Evolutionary conservation across 306 rosid genomes (phyloP), one percentile per base, ranked within the genome.

Genomic region (Prinsepia uniflora): DNA sequence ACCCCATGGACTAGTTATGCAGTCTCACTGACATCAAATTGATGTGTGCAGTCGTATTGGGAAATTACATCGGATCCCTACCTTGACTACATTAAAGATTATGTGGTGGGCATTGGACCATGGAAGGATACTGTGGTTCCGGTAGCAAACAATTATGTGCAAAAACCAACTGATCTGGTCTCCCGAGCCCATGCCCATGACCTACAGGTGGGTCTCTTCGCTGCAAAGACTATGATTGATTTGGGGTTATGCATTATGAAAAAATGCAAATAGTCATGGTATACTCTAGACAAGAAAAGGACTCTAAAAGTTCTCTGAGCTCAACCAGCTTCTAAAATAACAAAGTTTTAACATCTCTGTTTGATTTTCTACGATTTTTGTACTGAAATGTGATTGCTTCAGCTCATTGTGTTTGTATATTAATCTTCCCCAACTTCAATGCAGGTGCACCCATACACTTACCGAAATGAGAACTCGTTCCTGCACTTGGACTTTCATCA

Each of bases 391-490:
- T 10, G 47, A 61, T 17, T 39, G 47, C 66, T 17, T 17, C 14
- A 61, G 66, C 39, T 39, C 5, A 24, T 24, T 2, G 44, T 39
- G 4, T 42, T n/a, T 24, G 41, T 69, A 55, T 67, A 39, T 17
- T 53, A 22, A 5, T 61, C 46, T 39, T 46, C 66, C 44, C 30
- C 44, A 70, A 24, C n/a, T 44, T 34, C 66, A 60, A 57, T 77
- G 79, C 87, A 92, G 98, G 98, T 92, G 59, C 98, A 92, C 79
- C 98, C 98, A 42, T 92, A 92, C 68, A 92, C 98, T 2, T 92
- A 59, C 80, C 76, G 93, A 76, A 88, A 88, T 24, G 98, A 92
- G 84, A 81, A 85, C 85, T 0, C 0, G 2, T 92, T 10, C 80
- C 71, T 88, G 78, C 96, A 82, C 75, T 77, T 82, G 49, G 55